phyloP scores from a whole-genome alignment of 495 filamentous ascomycete species.

The Friedmanniomyces endolithicus region DNA sequence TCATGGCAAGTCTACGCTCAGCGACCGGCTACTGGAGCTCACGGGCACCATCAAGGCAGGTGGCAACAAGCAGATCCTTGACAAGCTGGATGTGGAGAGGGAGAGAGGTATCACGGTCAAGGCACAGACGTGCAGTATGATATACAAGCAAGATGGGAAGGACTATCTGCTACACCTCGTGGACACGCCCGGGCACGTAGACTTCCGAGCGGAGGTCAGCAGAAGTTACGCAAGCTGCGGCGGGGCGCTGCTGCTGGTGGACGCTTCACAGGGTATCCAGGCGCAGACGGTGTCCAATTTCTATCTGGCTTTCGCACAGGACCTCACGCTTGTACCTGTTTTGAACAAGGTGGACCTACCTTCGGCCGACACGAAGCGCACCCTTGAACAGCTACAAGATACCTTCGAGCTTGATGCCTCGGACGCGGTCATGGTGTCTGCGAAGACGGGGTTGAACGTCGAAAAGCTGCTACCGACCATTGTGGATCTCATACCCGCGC shows the following conservation, averaged over 20 bases:
- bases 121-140: slow-evolving; percentile 95
- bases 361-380: slow-evolving; percentile 70
- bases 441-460: slow-evolving; percentile 86
- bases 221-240: slow-evolving; percentile 91
- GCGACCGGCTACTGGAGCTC: slow-evolving; percentile 81
- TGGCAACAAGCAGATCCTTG: slow-evolving; percentile 86
- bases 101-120: slow-evolving; percentile 97
- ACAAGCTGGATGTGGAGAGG: slow-evolving; percentile 92
- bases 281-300: slow-evolving; percentile 97
- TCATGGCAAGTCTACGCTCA: slow-evolving; percentile 93
- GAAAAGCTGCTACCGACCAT: slow-evolving; percentile 68
- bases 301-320: slow-evolving; percentile 89
- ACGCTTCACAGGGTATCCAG: slow-evolving; percentile 86
- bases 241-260: slow-evolving; percentile 81
- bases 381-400: slow-evolving; percentile 69
- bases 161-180: slow-evolving; percentile 93
- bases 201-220: slow-evolving; percentile 91
- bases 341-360: slow-evolving; percentile 93
- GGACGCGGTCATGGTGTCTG: slow-evolving; percentile 74
- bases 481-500: slow-evolving; percentile 70
- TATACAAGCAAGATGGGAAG: slow-evolving; percentile 71
- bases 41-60: slow-evolving; percentile 85
- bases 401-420: slow-evolving; percentile 80
- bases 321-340: slow-evolving; percentile 73
- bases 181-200: slow-evolving; percentile 94